A percentile compares a stretch with the other conserved stretches of the same genome.
phyloP scores from a whole-genome alignment of 768 basidiomycete species.

The Trametes meyenii region DNA sequence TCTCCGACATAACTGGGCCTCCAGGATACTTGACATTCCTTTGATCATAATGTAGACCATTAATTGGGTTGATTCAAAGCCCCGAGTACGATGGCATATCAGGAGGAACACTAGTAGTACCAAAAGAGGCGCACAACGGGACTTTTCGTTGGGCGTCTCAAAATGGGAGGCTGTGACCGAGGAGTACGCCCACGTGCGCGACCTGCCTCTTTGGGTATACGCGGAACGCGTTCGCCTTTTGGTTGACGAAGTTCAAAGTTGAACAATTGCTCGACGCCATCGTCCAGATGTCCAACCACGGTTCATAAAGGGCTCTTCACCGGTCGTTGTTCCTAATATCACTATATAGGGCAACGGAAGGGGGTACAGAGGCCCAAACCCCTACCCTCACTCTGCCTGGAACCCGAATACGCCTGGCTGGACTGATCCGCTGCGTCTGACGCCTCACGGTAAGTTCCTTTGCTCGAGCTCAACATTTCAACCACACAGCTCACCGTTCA shows the following conservation, averaged over 20 bases:
- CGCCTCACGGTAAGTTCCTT: background rate
- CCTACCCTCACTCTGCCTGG: background rate
- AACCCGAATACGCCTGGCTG: background rate
- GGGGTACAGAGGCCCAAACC: background rate
- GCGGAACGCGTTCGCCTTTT: constrained; percentile 5
- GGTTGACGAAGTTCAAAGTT: background rate
- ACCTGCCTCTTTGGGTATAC: constrained; percentile 1
- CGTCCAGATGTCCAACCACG: background rate
- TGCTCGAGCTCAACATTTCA: background rate
- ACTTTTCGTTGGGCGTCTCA: background rate
- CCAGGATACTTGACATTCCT: no score
- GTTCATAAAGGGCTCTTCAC: background rate
- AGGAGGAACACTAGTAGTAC: no score
- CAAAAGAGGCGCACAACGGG: no score
- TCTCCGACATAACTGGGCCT: no score
- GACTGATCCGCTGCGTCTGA: background rate
- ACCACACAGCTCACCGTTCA: no score
- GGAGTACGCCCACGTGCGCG: background rate
- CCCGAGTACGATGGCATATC: background rate
- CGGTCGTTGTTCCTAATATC: background rate
- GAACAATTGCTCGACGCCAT: background rate
- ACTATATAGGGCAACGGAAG: background rate
- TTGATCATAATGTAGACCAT: no score
- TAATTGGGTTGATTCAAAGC: no score
- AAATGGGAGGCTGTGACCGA: background rate